Evolutionary conservation across 2,329 filamentous ascomycete species (phyloP).

Genomic region (Colletotrichum simmondsii): DNA sequence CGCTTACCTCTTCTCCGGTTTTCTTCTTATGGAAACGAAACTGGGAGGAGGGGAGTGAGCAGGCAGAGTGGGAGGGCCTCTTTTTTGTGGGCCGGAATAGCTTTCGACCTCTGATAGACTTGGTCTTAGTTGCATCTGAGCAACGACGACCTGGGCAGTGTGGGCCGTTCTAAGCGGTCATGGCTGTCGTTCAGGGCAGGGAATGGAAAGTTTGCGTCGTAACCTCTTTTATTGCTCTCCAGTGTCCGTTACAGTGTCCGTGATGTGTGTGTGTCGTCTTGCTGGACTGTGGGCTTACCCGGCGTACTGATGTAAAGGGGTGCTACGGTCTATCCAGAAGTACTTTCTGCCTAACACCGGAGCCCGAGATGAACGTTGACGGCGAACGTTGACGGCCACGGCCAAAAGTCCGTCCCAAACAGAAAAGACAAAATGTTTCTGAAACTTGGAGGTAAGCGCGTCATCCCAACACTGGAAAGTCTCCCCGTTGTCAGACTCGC

Average conservation of each 20-base stretch:
- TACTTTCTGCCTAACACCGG: no score
- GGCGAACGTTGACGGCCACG: no score
- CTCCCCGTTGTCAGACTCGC: neutral
- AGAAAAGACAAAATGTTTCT: neutral
- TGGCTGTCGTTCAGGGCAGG: conserved; percentile 31
- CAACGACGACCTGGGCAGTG: conserved; percentile 25
- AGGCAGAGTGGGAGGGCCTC: conserved; percentile 20
- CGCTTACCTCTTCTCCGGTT: conserved; percentile 20
- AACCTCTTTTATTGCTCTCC: neutral
- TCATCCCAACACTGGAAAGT: conserved; percentile 5
- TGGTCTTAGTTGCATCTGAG: conserved; percentile 9
- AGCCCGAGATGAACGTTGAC: no score
- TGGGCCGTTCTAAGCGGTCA: conserved; percentile 18
- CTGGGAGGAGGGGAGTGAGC: neutral
- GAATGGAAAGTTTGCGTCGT: conserved; percentile 36
- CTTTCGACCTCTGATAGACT: conserved; percentile 34
- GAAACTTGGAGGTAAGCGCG: neutral
- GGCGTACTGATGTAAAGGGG: no score
- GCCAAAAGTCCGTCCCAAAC: no score
- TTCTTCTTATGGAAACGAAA: neutral
- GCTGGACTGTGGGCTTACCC: no score
- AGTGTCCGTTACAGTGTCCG: neutral
- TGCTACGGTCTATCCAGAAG: no score
- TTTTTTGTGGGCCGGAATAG: conserved; percentile 19
- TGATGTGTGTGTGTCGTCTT: neutral